Base-by-base conservation (phyloP, 2,329 filamentous ascomycete species). In the Trichophaea hybrida region DNA sequence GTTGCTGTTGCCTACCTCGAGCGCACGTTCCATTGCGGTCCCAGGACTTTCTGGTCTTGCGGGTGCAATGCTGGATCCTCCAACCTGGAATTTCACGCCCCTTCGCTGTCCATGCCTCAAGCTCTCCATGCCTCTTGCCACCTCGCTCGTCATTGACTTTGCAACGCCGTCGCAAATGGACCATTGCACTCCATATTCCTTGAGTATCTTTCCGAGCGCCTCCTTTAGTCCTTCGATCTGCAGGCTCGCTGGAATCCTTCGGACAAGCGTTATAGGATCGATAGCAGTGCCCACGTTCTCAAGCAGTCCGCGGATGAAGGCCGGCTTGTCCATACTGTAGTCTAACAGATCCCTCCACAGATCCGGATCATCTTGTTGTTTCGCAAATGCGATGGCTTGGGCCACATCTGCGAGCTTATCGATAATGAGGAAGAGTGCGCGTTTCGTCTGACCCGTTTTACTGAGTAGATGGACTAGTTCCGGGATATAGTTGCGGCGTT, bases 261-360 rank as follows among this genome's bases (percentile, higher is more conserved):
- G 80, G 5, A 98, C 88, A 2, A 98, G 80, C 13, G 85, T 86
- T 63, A 97, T 91, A 0, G 93, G 93, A 69, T 97, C 84, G 69
- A 98, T 93, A 1, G 88, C 82, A 0, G 90, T 97, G 38, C 93
- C 93, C 1, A 95, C 91, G 73, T 97, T 88, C 69, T 95, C 88
- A 0, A 98, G 80, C 2, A 98, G 76, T 0, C 87, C 90, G 10
- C 88, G 84, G 66, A 98, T 97, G 73, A 98, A 98, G 44, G 82
- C 82, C 0, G 93, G 93, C 70, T 96, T 95, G 73, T 96, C 89
- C 93, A 98, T 97, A 62, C 86, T 91, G 72, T 97, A 97, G 67
- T 91, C 83, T 5, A 98, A 80, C 6, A 98, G 77, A 69, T 97
- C 90, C 65, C 95, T 86, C 93, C 93, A 98, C 0, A 98, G 78